Base-by-base conservation (phyloP, 768 basidiomycete species). In the Lactarius trivialis region DNA sequence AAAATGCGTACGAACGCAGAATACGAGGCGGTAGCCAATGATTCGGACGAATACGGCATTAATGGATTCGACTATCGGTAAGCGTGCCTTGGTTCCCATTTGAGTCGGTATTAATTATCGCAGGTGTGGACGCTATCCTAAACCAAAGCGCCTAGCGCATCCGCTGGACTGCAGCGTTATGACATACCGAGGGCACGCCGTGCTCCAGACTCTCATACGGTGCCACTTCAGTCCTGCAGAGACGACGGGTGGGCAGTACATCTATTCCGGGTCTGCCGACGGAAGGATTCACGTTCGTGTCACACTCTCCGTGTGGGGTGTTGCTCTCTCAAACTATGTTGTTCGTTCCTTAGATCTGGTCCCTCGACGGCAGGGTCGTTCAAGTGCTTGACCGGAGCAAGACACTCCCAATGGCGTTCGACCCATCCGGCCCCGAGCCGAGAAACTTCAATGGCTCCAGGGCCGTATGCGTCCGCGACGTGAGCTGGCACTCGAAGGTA, bases 141-240 rank as follows among this genome's bases (percentile, higher is more conserved):
- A 79, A 61, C 87, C 86, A 7, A 78, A 73, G 64, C 77, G 75
- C 67, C 67, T 73, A 15, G 84, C 85, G 12, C 95, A 95, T 73
- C 96, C 93, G 7, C 76, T 81, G 60, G 94, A 98, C 70, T 93
- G 93, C 71, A 94, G 91, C 68, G 87, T 98, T 36, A 96, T 96
- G 95, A 89, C 91, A 2, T 99, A 92, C 72, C 82, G 91, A 48
- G 97, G 97, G 1, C 97, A 98, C 71, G 78, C 84, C 12, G 93
- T 98, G 26, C 75, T 96, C 48, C 82, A 88, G 48, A 99, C 97
- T 0, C 82, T 99, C 60, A 97, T 99, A 68, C 82, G 97, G 59
- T 98, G 95, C 71, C 89, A 98, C 75, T 99, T 98, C 76, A 95
- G 93, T 68, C 97, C 97, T 24, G 79, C 79, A 5, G 89, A 93